Conservation (phyloP, 2,329 filamentous ascomycete genomes). For the Penicillium olsonii region DNA sequence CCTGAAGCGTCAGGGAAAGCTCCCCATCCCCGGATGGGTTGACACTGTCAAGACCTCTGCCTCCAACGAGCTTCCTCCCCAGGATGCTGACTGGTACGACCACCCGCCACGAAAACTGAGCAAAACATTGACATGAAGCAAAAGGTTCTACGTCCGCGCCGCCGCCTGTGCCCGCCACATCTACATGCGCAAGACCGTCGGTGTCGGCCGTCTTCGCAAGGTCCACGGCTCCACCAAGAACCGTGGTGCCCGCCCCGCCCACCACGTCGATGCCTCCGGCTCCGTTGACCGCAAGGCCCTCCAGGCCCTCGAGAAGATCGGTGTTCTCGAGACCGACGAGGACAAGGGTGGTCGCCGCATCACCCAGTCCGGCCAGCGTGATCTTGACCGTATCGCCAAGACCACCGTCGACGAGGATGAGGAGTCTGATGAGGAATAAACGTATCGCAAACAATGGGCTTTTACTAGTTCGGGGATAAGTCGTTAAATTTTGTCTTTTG, state of each 20-base stretch:
- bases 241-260: slow-evolving; percentile 84
- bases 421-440: slow-evolving; percentile 48
- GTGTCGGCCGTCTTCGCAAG: slow-evolving; percentile 96
- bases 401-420: slow-evolving; percentile 59
- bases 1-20: slow-evolving; percentile 71
- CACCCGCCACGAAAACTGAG: not conserved
- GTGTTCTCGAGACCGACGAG: slow-evolving; percentile 95
- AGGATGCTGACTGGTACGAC: slow-evolving; percentile 97
- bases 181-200: slow-evolving; percentile 99
- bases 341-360: slow-evolving; percentile 98
- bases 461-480: slow-evolving; percentile 28
- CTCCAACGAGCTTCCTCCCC: slow-evolving; percentile 95
- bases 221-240: slow-evolving; percentile 97
- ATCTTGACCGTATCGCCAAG: slow-evolving; percentile 94
- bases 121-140: slow-evolving; percentile 11
- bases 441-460: slow-evolving; percentile 29
- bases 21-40: slow-evolving; percentile 74
- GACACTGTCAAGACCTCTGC: slow-evolving; percentile 98
- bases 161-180: slow-evolving; percentile 96
- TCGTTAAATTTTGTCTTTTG: slow-evolving; percentile 26
- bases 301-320: slow-evolving; percentile 98
- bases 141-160: slow-evolving; percentile 75
- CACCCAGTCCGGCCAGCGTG: slow-evolving; percentile 96
- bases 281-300: slow-evolving; percentile 96
- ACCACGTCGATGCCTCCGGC: slow-evolving; percentile 95